phyloP scores from a whole-genome alignment of 768 basidiomycete species.

The Stropharia rugosoannulata region DNA sequence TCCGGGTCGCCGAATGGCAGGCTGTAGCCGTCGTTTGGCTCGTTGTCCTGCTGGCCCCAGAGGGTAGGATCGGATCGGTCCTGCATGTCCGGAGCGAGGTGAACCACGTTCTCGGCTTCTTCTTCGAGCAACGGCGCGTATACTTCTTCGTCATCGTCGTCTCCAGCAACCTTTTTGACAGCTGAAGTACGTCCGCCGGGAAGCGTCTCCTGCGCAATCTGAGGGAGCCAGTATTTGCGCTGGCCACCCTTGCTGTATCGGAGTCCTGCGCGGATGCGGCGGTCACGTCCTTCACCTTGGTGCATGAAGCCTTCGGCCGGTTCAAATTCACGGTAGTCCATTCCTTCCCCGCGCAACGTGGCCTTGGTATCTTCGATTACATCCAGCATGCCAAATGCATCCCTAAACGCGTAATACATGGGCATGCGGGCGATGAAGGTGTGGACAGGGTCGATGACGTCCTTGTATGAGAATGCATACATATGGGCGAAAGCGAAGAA shows the following conservation, averaged over 20 bases:
- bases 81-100: conserved; percentile 57
- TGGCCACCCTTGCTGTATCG: conserved; percentile 90
- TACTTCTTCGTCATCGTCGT: conserved; percentile 51
- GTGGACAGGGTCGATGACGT: conserved; percentile 65
- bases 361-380: conserved; percentile 82
- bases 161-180: conserved; percentile 39
- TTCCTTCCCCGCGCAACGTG: conserved; percentile 84
- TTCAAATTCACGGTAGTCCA: conserved; percentile 96
- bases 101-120: conserved; percentile 65
- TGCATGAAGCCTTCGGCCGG: conserved; percentile 94
- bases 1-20: conserved; percentile 71
- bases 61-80: conserved; percentile 40
- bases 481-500: conserved; percentile 93
- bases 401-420: conserved; percentile 81
- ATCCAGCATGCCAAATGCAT: conserved; percentile 85
- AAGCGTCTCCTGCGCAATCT: conserved; percentile 42
- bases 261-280: conserved; percentile 87
- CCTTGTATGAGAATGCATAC: conserved; percentile 90
- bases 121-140: conserved; percentile 72
- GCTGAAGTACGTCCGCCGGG: conserved; percentile 37
- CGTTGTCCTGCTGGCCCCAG: conserved; percentile 29
- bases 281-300: conserved; percentile 81
- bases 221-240: conserved; percentile 95
- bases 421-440: conserved; percentile 87
- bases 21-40: conserved; percentile 46